Evolutionary conservation across 768 basidiomycete species (phyloP).

Genomic region (Boletus rubropictus): DNA sequence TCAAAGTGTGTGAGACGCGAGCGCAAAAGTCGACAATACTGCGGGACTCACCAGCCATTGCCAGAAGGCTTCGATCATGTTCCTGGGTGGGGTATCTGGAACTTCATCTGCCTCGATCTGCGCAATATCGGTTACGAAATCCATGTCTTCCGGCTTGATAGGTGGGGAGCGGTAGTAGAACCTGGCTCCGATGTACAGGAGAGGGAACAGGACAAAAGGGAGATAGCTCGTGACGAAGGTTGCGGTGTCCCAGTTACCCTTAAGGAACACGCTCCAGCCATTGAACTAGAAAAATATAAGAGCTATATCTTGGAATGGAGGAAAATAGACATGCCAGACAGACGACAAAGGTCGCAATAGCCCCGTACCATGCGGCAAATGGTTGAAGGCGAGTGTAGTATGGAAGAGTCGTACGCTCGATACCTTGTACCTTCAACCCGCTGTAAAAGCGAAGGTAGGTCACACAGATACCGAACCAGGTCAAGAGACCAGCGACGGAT

Average conservation of each 20-base stretch:
- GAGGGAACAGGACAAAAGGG: conserved; percentile 64
- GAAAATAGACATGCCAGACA: conserved; percentile 48
- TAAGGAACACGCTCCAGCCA: conserved; percentile 49
- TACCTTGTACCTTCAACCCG: conserved; percentile 78
- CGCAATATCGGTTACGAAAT: conserved; percentile 67
- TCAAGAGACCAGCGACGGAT: conserved; percentile 60
- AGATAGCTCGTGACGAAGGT: conserved; percentile 84
- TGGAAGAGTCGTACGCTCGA: conserved; percentile 65
- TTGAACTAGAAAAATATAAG: conserved; percentile 40
- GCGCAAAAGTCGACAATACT: neutral
- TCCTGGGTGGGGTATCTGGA: conserved; percentile 69
- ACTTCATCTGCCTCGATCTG: conserved; percentile 66
- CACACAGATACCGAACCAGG: conserved; percentile 74
- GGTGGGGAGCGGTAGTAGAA: conserved; percentile 32
- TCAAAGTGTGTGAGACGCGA: neutral
- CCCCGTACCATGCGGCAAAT: conserved; percentile 58
- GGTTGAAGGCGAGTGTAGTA: conserved; percentile 66
- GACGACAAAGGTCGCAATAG: conserved; percentile 37
- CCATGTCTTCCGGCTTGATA: conserved; percentile 61
- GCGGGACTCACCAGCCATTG: conserved; percentile 59
- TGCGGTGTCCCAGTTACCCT: conserved; percentile 47
- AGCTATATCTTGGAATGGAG: conserved; percentile 2
- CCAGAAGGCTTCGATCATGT: conserved; percentile 68
- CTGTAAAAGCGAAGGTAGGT: conserved; percentile 80
- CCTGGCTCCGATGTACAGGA: conserved; percentile 61